phyloP scores from a whole-genome alignment of 176 grass and related monocot species.

The Pontederia paniculata region DNA sequence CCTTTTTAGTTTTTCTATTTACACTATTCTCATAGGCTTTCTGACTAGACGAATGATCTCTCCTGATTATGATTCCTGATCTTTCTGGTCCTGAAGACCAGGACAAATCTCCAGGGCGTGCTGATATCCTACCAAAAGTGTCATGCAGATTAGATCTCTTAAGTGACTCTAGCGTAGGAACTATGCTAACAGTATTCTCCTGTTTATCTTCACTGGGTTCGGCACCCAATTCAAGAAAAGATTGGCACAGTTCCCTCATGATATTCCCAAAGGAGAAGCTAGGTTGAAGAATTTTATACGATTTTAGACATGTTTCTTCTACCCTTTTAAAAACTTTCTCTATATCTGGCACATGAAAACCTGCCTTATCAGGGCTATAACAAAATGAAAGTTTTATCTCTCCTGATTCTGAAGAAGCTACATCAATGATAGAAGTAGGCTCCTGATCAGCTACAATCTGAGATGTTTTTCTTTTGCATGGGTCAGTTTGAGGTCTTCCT shows the following conservation, averaged over 20 bases:
- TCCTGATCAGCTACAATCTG: slow-evolving; percentile 18
- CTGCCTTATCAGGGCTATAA: slow-evolving; percentile 26
- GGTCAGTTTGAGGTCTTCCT: not conserved
- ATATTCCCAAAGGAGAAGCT: slow-evolving; percentile 53
- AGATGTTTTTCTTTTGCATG: slow-evolving; percentile 12
- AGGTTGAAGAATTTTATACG: slow-evolving; percentile 40
- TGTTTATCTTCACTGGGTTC: slow-evolving; percentile 28
- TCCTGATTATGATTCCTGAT: not conserved
- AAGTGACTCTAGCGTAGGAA: slow-evolving; percentile 18
- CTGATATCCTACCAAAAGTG: slow-evolving; percentile 6
- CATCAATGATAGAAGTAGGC: slow-evolving; percentile 30
- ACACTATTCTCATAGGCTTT: slow-evolving; percentile 9
- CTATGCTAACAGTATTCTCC: slow-evolving; percentile 21
- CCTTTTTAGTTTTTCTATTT: slow-evolving; percentile 13
- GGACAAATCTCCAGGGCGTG: not conserved
- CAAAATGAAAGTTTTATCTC: slow-evolving; percentile 47
- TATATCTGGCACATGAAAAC: slow-evolving; percentile 40
- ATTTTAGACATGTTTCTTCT: slow-evolving; percentile 45
- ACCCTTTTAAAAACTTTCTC: slow-evolving; percentile 38
- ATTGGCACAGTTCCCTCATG: slow-evolving; percentile 63
- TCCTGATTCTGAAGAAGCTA: slow-evolving; percentile 56
- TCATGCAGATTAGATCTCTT: slow-evolving; percentile 19
- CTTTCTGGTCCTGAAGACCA: not conserved
- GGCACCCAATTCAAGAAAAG: slow-evolving; percentile 35
- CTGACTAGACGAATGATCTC: slow-evolving; percentile 23